phyloP scores from a whole-genome alignment of 257 asterid species.

The Solanum medicagineum region DNA sequence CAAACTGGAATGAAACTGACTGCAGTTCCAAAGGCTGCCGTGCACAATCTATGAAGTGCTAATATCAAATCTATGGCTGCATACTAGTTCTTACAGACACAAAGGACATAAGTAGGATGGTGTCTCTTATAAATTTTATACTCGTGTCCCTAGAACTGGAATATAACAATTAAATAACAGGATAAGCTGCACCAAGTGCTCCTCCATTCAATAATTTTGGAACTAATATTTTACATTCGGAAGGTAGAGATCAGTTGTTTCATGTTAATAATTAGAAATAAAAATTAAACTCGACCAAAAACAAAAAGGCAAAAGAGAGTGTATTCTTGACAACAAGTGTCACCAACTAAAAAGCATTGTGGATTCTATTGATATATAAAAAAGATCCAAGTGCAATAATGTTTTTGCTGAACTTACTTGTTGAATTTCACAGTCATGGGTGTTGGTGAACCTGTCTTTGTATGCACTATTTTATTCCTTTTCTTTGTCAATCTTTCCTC shows the following conservation, averaged over 20 bases:
- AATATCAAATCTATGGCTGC: not conserved
- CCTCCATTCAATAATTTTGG: not conserved
- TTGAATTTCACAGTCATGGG: constrained; percentile 68
- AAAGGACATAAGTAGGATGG: not conserved
- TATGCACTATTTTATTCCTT: constrained; percentile 66
- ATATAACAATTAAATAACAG: not conserved
- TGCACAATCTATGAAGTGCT: not conserved
- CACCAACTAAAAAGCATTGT: not conserved
- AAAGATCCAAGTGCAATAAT: not conserved
- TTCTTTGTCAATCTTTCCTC: constrained; percentile 91
- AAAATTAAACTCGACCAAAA: not conserved
- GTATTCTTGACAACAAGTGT: not conserved
- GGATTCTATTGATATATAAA: not conserved
- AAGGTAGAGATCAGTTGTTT: not conserved
- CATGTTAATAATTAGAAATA: not conserved
- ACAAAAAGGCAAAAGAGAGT: not conserved
- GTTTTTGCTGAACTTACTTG: constrained; percentile 35
- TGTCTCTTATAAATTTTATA: not conserved
- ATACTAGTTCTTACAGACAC: not conserved
- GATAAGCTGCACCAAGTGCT: not conserved
- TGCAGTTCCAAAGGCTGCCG: not conserved
- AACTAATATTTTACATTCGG: not conserved
- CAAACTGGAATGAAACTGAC: not conserved
- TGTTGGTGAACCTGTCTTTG: constrained; percentile 67
- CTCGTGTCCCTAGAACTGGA: not conserved